These are phyloP conservation scores for Kodamaea leandrae DNA, from an alignment of 805 yeast genomes.

Conservation along the genomic window DNA sequence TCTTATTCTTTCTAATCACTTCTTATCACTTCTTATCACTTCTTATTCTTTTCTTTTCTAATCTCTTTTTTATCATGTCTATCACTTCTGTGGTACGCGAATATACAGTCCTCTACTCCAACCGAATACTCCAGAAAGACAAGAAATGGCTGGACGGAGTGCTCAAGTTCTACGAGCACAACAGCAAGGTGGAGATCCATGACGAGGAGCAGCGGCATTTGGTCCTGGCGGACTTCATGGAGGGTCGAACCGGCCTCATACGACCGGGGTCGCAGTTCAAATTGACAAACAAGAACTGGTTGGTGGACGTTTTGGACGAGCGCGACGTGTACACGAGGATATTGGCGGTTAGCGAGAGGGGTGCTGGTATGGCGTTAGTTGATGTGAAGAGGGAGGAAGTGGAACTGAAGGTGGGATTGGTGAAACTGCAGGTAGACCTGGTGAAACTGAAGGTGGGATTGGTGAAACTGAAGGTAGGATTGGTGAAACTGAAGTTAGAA, in stretches of 20 bases:
- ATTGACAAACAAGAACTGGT: slow-evolving; percentile 24
- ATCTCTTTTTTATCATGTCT: too few relatives aligned
- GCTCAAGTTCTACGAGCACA: slow-evolving; percentile 44
- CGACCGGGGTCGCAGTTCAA: slow-evolving; percentile 20
- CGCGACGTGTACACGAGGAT: slow-evolving; percentile 5
- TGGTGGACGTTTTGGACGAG: slow-evolving; percentile 17
- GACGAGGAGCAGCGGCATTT: slow-evolving; percentile 33
- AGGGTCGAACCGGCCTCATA: slow-evolving; percentile 16
- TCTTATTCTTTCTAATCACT: too few relatives aligned
- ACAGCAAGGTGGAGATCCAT: slow-evolving; percentile 45
- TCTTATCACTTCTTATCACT: too few relatives aligned
- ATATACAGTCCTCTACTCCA: slow-evolving; percentile 46
- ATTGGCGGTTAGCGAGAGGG: slow-evolving; percentile 1
- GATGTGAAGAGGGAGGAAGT: slow-evolving; percentile 1
- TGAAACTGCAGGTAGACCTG: too few relatives aligned
- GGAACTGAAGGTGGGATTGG: neutral
- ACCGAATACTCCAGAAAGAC: slow-evolving; percentile 42
- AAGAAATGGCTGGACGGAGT: slow-evolving; percentile 55
- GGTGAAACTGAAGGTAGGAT: too few relatives aligned
- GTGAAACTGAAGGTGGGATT: too few relatives aligned
- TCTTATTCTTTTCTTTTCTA: too few relatives aligned
- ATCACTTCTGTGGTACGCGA: slow-evolving; percentile 42
- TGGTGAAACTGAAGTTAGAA: too few relatives aligned
- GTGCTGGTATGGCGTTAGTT: slow-evolving; percentile 1
- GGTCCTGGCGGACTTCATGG: slow-evolving; percentile 34